These are phyloP conservation scores for Solanum piurae DNA, from an alignment of 257 asterid genomes.

Conservation along the genomic window DNA sequence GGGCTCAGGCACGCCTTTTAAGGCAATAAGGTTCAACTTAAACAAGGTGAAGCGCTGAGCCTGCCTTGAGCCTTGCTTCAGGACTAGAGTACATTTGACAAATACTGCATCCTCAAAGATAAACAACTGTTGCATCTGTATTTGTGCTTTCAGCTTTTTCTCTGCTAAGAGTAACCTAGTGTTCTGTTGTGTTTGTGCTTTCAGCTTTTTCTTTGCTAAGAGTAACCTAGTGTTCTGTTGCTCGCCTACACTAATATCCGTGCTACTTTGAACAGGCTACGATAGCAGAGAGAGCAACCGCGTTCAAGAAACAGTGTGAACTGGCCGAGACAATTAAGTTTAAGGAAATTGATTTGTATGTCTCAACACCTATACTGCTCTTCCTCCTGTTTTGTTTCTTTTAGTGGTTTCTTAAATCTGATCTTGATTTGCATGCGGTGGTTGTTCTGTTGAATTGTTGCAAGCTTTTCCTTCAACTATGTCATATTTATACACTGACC, in stretches of 20 bases:
- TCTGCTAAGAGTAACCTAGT: background rate
- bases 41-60: background rate
- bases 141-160: constrained; percentile 2
- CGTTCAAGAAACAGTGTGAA: constrained; percentile 79
- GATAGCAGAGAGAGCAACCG: constrained; percentile 75
- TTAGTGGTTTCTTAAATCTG: background rate
- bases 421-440: background rate
- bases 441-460: background rate
- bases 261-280: constrained; percentile 54
- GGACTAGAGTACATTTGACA: background rate
- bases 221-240: background rate
- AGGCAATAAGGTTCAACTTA: background rate
- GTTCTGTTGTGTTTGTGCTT: background rate
- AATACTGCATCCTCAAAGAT: background rate
- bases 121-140: background rate
- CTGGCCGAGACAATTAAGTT: constrained; percentile 84
- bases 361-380: constrained; percentile 4
- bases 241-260: background rate
- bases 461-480: background rate
- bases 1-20: background rate
- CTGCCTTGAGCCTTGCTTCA: background rate
- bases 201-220: background rate
- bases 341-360: constrained; percentile 97
- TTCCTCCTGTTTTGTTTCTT: constrained; percentile 1
- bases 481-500: background rate